Conservation (phyloP, 805 yeast species). For the Candida glaebosa region DNA sequence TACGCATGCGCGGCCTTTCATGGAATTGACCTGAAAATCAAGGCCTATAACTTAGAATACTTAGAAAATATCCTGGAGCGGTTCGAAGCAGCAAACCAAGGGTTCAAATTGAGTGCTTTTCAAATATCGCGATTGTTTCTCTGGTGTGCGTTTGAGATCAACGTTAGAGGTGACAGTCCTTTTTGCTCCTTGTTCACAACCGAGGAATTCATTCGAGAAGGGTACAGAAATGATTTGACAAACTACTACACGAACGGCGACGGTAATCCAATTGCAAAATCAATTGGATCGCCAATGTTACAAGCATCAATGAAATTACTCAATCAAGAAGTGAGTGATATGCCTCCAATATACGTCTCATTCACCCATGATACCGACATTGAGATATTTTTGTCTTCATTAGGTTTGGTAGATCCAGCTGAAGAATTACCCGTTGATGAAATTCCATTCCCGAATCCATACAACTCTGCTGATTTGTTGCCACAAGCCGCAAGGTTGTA, state of each 20-base stretch:
- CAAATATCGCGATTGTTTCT: constrained; percentile 56
- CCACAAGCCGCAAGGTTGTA: constrained; percentile 41
- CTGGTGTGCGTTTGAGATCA: constrained; percentile 76
- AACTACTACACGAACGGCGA: constrained; percentile 63
- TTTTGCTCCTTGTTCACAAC: constrained; percentile 68
- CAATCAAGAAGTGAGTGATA: constrained; percentile 37
- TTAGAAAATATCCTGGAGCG: constrained; percentile 53
- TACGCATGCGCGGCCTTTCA: constrained; percentile 40
- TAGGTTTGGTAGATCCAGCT: constrained; percentile 51
- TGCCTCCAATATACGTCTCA: constrained; percentile 55
- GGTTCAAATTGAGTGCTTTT: constrained; percentile 43
- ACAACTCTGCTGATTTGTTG: constrained; percentile 36
- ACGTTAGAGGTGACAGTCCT: constrained; percentile 62
- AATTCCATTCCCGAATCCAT: constrained; percentile 46
- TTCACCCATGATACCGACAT: constrained; percentile 76
- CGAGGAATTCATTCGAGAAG: constrained; percentile 61
- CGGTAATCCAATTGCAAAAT: constrained; percentile 55
- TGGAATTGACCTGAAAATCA: constrained; percentile 5
- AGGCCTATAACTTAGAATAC: constrained; percentile 28
- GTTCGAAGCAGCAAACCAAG: constrained; percentile 53
- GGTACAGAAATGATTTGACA: constrained; percentile 56
- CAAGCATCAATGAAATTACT: constrained; percentile 48
- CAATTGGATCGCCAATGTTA: constrained; percentile 54
- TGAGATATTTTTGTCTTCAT: constrained; percentile 57
- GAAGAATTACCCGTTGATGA: constrained; percentile 43